A percentile compares a stretch with the other conserved stretches of the same genome.
Conservation (phyloP, 768 basidiomycete genomes). For the Mycena metata region DNA sequence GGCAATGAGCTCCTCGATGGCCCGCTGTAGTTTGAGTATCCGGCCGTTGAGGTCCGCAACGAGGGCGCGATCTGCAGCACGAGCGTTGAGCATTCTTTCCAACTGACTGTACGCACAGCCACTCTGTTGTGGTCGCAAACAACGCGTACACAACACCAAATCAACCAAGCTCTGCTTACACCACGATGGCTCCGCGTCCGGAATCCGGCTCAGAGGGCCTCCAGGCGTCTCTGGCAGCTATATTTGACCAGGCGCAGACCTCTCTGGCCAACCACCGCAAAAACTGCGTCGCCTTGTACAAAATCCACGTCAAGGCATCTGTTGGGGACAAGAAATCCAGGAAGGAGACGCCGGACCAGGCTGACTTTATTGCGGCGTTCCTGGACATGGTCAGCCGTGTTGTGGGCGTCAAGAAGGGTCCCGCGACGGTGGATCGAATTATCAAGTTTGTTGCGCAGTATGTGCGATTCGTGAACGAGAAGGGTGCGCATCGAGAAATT, state of each 20-base stretch:
- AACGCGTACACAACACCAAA: too few species aligned
- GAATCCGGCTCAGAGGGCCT: slow-evolving; percentile 35
- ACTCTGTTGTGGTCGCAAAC: too few species aligned
- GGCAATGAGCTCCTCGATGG: too few species aligned
- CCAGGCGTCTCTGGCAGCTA: slow-evolving; percentile 51
- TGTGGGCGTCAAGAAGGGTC: slow-evolving; percentile 89
- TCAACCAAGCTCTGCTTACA: too few species aligned
- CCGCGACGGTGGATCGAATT: slow-evolving; percentile 81
- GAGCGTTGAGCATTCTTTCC: too few species aligned
- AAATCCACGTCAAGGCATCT: slow-evolving; percentile 77
- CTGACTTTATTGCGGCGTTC: slow-evolving; percentile 81
- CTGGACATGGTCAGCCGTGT: slow-evolving; percentile 80
- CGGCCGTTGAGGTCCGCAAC: too few species aligned
- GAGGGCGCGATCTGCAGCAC: too few species aligned
- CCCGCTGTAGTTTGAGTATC: too few species aligned
- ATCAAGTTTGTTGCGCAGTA: slow-evolving; percentile 91
- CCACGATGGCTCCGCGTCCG: slow-evolving; percentile 22
- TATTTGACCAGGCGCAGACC: slow-evolving; percentile 85
- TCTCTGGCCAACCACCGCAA: slow-evolving; percentile 93
- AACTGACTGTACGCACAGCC: too few species aligned
- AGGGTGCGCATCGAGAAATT: slow-evolving; percentile 80
- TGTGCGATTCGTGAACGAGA: slow-evolving; percentile 84
- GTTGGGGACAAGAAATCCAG: too few species aligned
- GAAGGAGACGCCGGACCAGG: slow-evolving; percentile 76
- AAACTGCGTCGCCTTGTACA: slow-evolving; percentile 89